Percentiles rank a stretch among this genome's conserved stretches.
These are phyloP conservation scores for Pythium phragmiticola DNA, from an alignment of 352 stramenopile species.

Conservation along the genomic window DNA sequence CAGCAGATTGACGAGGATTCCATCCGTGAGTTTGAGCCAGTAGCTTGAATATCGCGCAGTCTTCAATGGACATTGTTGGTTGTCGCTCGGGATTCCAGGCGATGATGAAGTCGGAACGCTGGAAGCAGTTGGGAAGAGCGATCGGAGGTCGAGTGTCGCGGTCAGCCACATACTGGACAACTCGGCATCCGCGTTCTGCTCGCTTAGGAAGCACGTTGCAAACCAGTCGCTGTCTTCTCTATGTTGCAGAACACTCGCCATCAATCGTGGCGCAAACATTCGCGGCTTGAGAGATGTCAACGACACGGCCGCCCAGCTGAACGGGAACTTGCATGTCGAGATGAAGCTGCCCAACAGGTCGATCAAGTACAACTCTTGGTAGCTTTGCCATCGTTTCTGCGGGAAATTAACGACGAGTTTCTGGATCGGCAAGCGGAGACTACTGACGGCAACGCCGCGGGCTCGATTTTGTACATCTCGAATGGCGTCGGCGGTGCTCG, in stretches of 20 bases:
- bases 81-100: neutral
- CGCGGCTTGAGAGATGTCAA: slow-evolving; percentile 38
- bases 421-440: slow-evolving; percentile 48
- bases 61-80: neutral
- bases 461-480: slow-evolving; percentile 11
- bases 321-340: slow-evolving; percentile 55
- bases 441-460: slow-evolving; percentile 6
- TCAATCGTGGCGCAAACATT: slow-evolving; percentile 55
- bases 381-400: slow-evolving; percentile 24
- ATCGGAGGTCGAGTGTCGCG: slow-evolving; percentile 57
- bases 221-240: slow-evolving; percentile 66
- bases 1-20: slow-evolving; percentile 55
- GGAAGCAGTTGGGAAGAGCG: slow-evolving; percentile 22
- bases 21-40: slow-evolving; percentile 72
- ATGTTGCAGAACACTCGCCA: slow-evolving; percentile 61
- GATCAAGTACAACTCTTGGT: slow-evolving; percentile 61
- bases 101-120: neutral
- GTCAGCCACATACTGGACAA: slow-evolving; percentile 61
- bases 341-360: slow-evolving; percentile 67
- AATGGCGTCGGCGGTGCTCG: neutral
- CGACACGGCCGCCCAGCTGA: slow-evolving; percentile 55
- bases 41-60: slow-evolving; percentile 46
- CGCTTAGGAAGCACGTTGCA: slow-evolving; percentile 55
- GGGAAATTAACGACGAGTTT: slow-evolving; percentile 59
- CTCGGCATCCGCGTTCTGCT: slow-evolving; percentile 52